Conservation (phyloP, 176 grass and related monocot species). For the Bolboschoenus planiculmis region DNA sequence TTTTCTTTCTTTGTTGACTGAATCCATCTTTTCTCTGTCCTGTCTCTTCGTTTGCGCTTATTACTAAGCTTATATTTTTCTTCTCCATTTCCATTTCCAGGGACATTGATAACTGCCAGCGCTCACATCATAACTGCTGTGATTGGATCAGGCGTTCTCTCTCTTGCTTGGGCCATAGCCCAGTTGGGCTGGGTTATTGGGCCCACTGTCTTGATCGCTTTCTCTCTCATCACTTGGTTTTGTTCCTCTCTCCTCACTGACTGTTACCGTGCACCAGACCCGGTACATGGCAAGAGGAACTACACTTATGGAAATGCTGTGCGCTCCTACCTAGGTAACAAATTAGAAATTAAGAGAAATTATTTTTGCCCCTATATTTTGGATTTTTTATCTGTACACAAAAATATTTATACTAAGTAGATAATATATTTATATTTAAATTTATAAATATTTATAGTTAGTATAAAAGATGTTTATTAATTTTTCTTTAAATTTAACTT, state of each 20-base stretch:
- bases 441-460: too few relatives aligned
- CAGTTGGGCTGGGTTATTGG: conserved; percentile 91
- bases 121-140: conserved; percentile 95
- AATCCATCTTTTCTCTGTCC: neutral
- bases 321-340: conserved; percentile 52
- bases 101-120: conserved; percentile 78
- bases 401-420: too few relatives aligned
- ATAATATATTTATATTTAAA: too few relatives aligned
- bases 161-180: conserved; percentile 78
- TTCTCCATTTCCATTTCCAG: conserved; percentile 17
- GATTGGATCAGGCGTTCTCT: conserved; percentile 91
- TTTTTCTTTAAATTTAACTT: too few relatives aligned
- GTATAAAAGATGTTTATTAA: too few relatives aligned
- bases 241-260: conserved; percentile 79
- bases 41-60: conserved; percentile 3
- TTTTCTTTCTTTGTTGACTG: neutral
- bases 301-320: conserved; percentile 77
- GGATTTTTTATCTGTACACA: too few relatives aligned
- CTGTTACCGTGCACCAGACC: conserved; percentile 67
- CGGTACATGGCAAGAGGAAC: conserved; percentile 69
- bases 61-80: neutral
- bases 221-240: conserved; percentile 91
- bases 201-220: conserved; percentile 45
- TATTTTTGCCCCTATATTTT: too few relatives aligned
- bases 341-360: too few relatives aligned